A percentile compares a stretch with the other conserved stretches of the same genome.
Evolutionary conservation across 2,329 filamentous ascomycete genomes (phyloP).

Genomic region (Verticillium isaacii): DNA sequence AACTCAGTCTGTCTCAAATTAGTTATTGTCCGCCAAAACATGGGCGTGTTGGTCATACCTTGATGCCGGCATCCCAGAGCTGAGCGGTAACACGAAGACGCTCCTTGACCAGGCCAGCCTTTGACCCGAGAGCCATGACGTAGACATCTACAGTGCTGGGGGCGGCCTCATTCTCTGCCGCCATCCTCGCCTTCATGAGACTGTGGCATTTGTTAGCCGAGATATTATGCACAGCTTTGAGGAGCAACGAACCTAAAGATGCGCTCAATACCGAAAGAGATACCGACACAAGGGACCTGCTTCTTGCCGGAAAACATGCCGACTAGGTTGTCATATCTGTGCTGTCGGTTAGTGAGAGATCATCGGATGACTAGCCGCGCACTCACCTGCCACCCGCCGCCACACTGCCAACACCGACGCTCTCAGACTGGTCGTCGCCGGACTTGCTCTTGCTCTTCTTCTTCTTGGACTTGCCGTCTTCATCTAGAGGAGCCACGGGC

Average conservation of each 20-base stretch:
- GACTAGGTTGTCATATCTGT: conserved; percentile 84
- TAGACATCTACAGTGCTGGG: conserved; percentile 77
- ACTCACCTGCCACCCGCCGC: conserved; percentile 58
- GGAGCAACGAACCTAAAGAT: conserved; percentile 64
- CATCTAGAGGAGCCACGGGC: conserved; percentile 30
- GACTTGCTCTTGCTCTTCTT: conserved; percentile 48
- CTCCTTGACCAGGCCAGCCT: conserved; percentile 75
- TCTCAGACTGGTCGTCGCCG: conserved; percentile 65
- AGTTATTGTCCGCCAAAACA: background rate
- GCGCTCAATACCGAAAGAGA: conserved; percentile 87
- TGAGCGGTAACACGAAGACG: conserved; percentile 73
- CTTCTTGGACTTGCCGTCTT: conserved; percentile 28
- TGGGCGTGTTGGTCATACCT: conserved; percentile 40
- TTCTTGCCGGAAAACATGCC: conserved; percentile 87
- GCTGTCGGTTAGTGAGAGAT: background rate
- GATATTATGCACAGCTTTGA: conserved; percentile 26
- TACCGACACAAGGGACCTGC: conserved; percentile 80
- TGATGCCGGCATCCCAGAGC: conserved; percentile 85
- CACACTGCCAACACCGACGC: conserved; percentile 78
- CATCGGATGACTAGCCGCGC: conserved; percentile 29
- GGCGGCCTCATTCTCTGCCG: conserved; percentile 44
- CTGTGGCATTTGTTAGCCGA: conserved; percentile 31
- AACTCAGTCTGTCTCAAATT: conserved; percentile 63
- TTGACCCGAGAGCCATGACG: conserved; percentile 92
- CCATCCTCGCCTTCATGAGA: conserved; percentile 75